Percentiles rank a stretch among this genome's conserved stretches.
Conservation (phyloP, 805 yeast species). For the Hanseniaspora meyeri region DNA sequence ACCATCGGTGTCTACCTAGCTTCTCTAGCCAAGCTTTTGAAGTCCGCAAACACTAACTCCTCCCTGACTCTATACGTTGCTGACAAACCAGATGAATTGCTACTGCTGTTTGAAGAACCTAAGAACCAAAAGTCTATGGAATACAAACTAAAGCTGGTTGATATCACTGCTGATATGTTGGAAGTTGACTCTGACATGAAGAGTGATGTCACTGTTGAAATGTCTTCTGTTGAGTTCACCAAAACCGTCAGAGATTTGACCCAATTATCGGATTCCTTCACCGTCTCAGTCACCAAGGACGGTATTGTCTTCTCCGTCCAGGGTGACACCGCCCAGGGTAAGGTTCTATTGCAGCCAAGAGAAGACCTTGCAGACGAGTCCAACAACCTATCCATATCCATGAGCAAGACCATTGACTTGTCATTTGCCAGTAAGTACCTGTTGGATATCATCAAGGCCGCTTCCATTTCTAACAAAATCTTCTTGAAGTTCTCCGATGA, state of each 20-base stretch:
- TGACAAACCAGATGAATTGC: constrained; percentile 67
- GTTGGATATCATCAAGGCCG: constrained; percentile 82
- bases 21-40: constrained; percentile 76
- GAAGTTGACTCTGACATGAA: constrained; percentile 81
- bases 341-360: constrained; percentile 72
- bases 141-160: constrained; percentile 84
- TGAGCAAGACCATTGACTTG: constrained; percentile 76
- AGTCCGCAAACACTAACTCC: constrained; percentile 84
- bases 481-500: constrained; percentile 79
- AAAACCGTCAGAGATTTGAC: constrained; percentile 80
- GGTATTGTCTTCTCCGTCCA: constrained; percentile 79
- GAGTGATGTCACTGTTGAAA: constrained; percentile 68
- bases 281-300: constrained; percentile 78
- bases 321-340: constrained; percentile 86
- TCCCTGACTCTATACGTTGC: constrained; percentile 81
- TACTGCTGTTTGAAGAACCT: constrained; percentile 80
- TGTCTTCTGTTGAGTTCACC: constrained; percentile 83
- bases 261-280: constrained; percentile 75
- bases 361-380: constrained; percentile 73
- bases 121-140: constrained; percentile 85
- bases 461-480: constrained; percentile 61
- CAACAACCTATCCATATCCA: constrained; percentile 57
- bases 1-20: constrained; percentile 85
- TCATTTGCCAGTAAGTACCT: constrained; percentile 87
- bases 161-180: constrained; percentile 87